A percentile compares a stretch with the other conserved stretches of the same genome.
Conservation (phyloP, 768 basidiomycete species). For the Boletales sp. region DNA sequence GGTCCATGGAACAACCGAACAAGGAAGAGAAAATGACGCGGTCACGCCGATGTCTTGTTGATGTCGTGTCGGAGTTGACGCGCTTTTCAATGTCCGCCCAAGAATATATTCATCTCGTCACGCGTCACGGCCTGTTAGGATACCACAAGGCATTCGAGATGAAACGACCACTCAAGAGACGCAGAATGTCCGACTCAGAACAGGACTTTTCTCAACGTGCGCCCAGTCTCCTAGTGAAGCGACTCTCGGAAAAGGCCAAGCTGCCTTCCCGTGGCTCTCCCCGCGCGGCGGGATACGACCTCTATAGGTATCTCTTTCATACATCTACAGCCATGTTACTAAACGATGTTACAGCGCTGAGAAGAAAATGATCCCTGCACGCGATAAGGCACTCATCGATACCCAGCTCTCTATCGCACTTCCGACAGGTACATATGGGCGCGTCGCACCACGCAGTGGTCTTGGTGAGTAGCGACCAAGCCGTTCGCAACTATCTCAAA, state of each 20-base stretch:
- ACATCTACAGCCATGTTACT: neutral
- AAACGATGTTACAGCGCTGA: slow-evolving; percentile 60
- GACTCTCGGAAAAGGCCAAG: slow-evolving; percentile 75
- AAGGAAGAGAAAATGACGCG: neutral
- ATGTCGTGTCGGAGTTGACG: slow-evolving; percentile 35
- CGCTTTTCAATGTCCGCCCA: slow-evolving; percentile 34
- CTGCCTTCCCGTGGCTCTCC: slow-evolving; percentile 85
- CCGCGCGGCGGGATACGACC: slow-evolving; percentile 90
- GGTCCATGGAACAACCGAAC: slow-evolving; percentile 22
- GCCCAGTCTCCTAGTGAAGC: slow-evolving; percentile 73
- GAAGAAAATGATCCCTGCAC: slow-evolving; percentile 76
- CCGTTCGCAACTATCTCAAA: neutral
- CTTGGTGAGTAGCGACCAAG: slow-evolving; percentile 58
- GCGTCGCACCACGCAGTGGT: slow-evolving; percentile 93
- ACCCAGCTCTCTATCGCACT: slow-evolving; percentile 93
- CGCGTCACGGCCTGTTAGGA: slow-evolving; percentile 1
- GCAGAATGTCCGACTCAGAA: slow-evolving; percentile 50
- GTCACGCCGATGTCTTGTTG: neutral
- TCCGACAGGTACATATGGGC: slow-evolving; percentile 90
- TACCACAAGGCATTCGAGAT: slow-evolving; percentile 19
- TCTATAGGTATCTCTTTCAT: slow-evolving; percentile 65
- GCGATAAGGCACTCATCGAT: slow-evolving; percentile 87
- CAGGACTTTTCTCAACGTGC: slow-evolving; percentile 31
- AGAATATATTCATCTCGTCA: slow-evolving; percentile 17
- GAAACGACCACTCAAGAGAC: slow-evolving; percentile 49